Evolutionary conservation across 2,329 filamentous ascomycete species (phyloP).

Genomic region (Pseudofabraea citricarpa): DNA sequence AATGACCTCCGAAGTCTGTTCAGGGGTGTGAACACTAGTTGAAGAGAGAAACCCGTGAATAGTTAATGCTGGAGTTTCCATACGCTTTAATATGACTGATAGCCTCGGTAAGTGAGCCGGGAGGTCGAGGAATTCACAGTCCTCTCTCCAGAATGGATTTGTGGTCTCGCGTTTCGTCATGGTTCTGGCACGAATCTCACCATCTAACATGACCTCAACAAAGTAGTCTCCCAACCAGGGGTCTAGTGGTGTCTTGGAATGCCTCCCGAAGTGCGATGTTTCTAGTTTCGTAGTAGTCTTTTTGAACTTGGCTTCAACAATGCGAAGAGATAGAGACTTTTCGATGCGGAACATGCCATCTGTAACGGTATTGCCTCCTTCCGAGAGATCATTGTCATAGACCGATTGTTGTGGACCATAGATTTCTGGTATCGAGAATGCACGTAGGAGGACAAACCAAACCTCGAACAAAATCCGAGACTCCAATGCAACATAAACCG

Average conservation of each 20-base stretch:
- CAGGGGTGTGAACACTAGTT: conserved; percentile 18
- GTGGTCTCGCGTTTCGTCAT: conserved; percentile 65
- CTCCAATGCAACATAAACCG: conserved; percentile 84
- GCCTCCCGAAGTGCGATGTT: conserved; percentile 17
- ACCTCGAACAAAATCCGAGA: conserved; percentile 90
- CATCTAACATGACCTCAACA: conserved; percentile 74
- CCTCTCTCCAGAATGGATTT: conserved; percentile 79
- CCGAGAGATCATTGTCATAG: conserved; percentile 10
- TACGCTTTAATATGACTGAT: conserved; percentile 66
- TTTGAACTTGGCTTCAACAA: conserved; percentile 57
- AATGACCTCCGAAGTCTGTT: conserved; percentile 42
- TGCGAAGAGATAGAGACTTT: conserved; percentile 52
- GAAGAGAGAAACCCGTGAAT: conserved; percentile 24
- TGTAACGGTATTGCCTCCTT: conserved; percentile 10
- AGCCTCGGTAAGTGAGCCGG: conserved; percentile 64
- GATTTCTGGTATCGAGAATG: conserved; percentile 87
- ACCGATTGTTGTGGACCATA: conserved; percentile 46
- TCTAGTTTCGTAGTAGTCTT: conserved; percentile 23
- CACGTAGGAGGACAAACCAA: conserved; percentile 88
- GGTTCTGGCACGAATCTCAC: conserved; percentile 72
- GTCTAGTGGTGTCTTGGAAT: conserved; percentile 34
- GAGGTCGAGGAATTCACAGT: conserved; percentile 71
- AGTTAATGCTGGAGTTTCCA: conserved; percentile 33
- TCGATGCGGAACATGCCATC: conserved; percentile 56
- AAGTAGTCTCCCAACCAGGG: conserved; percentile 63